Base-by-base conservation (phyloP, 192 early-diverging fungal species). In the Hyaloraphidium curvatum region DNA sequence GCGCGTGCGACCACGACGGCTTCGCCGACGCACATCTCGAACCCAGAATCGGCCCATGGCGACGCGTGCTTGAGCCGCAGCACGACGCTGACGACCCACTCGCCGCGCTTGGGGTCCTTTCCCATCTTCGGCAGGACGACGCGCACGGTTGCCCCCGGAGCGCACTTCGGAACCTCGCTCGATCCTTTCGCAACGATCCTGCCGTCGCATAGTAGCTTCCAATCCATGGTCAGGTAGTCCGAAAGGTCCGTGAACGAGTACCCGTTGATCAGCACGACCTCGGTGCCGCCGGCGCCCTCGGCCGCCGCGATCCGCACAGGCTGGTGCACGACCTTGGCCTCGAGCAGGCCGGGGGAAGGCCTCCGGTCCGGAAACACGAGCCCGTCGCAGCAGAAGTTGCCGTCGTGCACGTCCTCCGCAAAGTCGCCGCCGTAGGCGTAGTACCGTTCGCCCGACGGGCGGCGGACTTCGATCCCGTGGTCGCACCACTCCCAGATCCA, bases 351-450 rank as follows among this genome's bases (percentile, higher is more conserved):
- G 7, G 19, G 11, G 7, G 14, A 22, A 7, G 43, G 43, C 19
- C 25, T 25, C 25, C 43, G 14, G 7, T 4, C 5, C 23, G 17
- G 17, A 22, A 14, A 7, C 7, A 48, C 43, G 7, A 48, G 43
- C 11, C 43, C 43, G 43, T 48, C 43, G 7, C 14, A 14, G 4
- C 14, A 9, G 43, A 48, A 48, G 19, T 48, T 48, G 9, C 43
- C 43, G 19, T 48, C 43, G 23, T 48, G 43, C 14, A 48, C 43
- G 4, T 48, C 7, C 43, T 48, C 43, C 43, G 17, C 43, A 19
- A 48, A 48, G 23, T 48, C 43, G 25, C 43, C 43, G 19, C 43
- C 43, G 23, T 21, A 48, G 4, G 43, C 43, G 25, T 48, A 48
- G 43, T 48, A 48, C 9, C 7, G 7, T 25, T 5, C 25, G 43